Percentiles rank a stretch among this genome's conserved stretches.
These are phyloP conservation scores for Orbilia javanica DNA, from an alignment of 2,329 filamentous ascomycete species.

Conservation along the genomic window DNA sequence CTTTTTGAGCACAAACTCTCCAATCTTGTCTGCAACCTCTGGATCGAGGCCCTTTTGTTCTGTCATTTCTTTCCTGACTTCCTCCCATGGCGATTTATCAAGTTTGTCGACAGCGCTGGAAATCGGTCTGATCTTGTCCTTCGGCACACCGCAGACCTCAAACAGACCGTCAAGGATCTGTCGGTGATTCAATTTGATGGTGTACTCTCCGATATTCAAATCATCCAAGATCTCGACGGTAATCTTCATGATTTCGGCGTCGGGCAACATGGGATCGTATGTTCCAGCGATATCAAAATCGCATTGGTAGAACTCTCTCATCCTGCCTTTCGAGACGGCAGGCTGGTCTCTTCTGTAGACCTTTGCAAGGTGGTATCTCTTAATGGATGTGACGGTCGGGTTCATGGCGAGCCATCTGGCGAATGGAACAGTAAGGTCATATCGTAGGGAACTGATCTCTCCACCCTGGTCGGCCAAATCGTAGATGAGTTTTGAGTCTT, in stretches of 20 bases:
- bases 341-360: conserved; percentile 86
- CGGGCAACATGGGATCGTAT: conserved; percentile 91
- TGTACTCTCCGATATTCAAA: conserved; percentile 73
- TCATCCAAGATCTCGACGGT: conserved; percentile 86
- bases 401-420: conserved; percentile 96
- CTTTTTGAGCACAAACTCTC: conserved; percentile 83
- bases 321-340: conserved; percentile 88
- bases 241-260: conserved; percentile 88
- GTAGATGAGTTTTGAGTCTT: conserved; percentile 93
- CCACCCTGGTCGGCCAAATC: conserved; percentile 89
- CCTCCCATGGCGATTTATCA: conserved; percentile 90
- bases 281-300: conserved; percentile 93
- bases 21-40: conserved; percentile 86
- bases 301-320: conserved; percentile 97
- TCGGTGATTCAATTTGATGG: conserved; percentile 94
- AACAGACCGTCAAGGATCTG: conserved; percentile 95
- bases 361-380: conserved; percentile 95
- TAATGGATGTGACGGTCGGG: conserved; percentile 82
- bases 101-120: conserved; percentile 95
- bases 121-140: conserved; percentile 87
- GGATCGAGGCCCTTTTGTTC: conserved; percentile 86
- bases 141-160: conserved; percentile 87
- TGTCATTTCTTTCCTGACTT: conserved; percentile 92
- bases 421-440: conserved; percentile 89
- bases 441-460: conserved; percentile 84